Evolutionary conservation across 345 rosid genomes (phyloP), one percentile per base, ranked within the genome.

Genomic region (Moricandia arvensis): DNA sequence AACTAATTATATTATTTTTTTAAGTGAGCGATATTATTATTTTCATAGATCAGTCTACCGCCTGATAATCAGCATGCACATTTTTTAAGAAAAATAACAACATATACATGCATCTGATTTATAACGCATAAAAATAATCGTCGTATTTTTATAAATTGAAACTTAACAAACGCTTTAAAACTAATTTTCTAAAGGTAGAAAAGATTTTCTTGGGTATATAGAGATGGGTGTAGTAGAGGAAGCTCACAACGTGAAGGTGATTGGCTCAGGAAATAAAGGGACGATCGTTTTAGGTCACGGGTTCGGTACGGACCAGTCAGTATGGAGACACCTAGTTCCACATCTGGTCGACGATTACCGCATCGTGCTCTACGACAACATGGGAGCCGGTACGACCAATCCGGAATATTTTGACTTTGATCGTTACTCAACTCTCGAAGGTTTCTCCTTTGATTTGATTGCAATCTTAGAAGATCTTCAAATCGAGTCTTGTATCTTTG

Each of bases 271-370:
- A 37, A 77, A 79, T 6, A 81, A 75, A 69, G 69, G 69, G 0
- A 71, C 80, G 62, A 80, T 93, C 30, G 88, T 93, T 12, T 80
- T 93, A 43, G 96, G 86, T 29, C 97, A 90, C 58, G 98, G 98
- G 0, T 91, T 89, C 66, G 98, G 98, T 49, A 88, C 97, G 9
- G 98, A 93, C 72, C 98, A 93, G 73, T 93, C 98, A 0, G 89
- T 85, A 3, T 93, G 98, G 98, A 91, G 86, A 75, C 96, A 93
- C 80, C 80, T 93, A 5, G 84, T 93, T 1, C 97, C 98, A 5
- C 96, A 91, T 81, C 85, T 93, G 1, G 62, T 89, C 5, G 91
- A 83, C 2, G 89, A 84, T 41, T 79, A 83, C 77, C 86, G 87
- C 4, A 85, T 93, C n/a, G 82, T 93, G n/a, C 51, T 91, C 31